Evolutionary conservation across 192 early-diverging fungal genomes (phyloP).

Genomic region (Chytriomyces hyalinus): DNA sequence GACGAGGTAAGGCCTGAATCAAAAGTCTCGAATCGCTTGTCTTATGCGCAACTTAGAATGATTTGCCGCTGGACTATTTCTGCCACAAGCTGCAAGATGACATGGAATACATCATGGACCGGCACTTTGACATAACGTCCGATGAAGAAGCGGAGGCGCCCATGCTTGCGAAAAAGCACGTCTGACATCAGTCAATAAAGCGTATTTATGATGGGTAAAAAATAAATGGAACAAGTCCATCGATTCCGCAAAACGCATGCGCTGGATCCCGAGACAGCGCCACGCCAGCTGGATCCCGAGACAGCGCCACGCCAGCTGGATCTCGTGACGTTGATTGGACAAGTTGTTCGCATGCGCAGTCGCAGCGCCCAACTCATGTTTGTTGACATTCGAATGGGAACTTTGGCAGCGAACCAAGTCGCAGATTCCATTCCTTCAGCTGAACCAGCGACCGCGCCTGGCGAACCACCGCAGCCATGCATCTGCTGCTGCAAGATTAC

Average conservation of each 20-base stretch:
- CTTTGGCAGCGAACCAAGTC: too few species aligned
- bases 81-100: constrained; percentile 28
- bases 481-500: constrained; percentile 25
- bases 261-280: not conserved
- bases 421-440: too few species aligned
- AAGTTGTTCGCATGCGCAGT: constrained; percentile 19
- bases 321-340: not conserved
- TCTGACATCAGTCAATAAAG: too few species aligned
- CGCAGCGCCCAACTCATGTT: constrained; percentile 4
- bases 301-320: not conserved
- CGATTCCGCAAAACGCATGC: not conserved
- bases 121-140: constrained; percentile 7
- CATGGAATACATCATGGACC: constrained; percentile 32
- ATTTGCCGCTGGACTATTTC: constrained; percentile 36
- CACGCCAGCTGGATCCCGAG: not conserved
- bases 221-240: not conserved
- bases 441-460: too few species aligned
- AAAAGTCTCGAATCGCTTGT: too few species aligned
- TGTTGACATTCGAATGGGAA: constrained; percentile 11
- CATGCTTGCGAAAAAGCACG: too few species aligned
- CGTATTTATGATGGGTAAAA: not conserved
- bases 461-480: not conserved
- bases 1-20: constrained; percentile 16
- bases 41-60: not conserved
- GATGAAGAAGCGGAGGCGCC: not conserved